Evolutionary conservation across 2,329 filamentous ascomycete genomes (phyloP).

Genomic region (Fusarium sp.): DNA sequence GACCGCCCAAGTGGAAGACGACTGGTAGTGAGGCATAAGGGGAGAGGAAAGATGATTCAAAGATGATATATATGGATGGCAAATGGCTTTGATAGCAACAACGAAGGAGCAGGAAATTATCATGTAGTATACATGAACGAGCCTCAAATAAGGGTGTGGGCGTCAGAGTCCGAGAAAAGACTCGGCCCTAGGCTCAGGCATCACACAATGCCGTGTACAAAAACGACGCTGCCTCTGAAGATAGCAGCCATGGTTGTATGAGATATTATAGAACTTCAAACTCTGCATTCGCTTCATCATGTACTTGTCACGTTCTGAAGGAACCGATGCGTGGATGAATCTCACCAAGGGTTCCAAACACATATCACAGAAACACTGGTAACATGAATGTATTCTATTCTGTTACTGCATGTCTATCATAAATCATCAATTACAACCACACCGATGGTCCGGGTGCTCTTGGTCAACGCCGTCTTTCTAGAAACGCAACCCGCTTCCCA

Average conservation of each 20-base stretch:
- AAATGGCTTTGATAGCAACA: slow-evolving; percentile 1
- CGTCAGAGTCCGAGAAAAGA: slow-evolving; percentile 4
- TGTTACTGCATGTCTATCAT: slow-evolving; percentile 45
- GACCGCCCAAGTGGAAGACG: slow-evolving; percentile 62
- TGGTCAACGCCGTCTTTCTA: slow-evolving; percentile 42
- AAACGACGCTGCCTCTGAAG: slow-evolving; percentile 32
- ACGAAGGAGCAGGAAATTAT: not conserved
- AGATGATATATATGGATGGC: slow-evolving; percentile 1
- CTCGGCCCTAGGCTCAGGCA: slow-evolving; percentile 27
- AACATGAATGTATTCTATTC: slow-evolving; percentile 21
- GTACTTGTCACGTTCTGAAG: not conserved
- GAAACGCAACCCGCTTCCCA: slow-evolving; percentile 39
- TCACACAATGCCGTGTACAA: slow-evolving; percentile 45
- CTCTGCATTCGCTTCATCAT: slow-evolving; percentile 13
- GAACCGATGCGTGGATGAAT: not conserved
- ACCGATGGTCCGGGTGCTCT: slow-evolving; percentile 29
- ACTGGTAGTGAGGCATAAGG: slow-evolving; percentile 48
- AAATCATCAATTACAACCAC: slow-evolving; percentile 41
- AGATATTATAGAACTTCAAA: slow-evolving; percentile 43
- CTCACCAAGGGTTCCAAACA: not conserved
- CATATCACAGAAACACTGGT: not conserved
- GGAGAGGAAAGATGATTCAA: not conserved
- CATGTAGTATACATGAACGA: slow-evolving; percentile 37
- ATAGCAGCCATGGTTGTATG: slow-evolving; percentile 43
- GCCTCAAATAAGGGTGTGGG: not conserved